Evolutionary conservation across 2,329 filamentous ascomycete genomes (phyloP), one percentile per base, ranked within the genome.

Genomic region (Xylaria sp.): DNA sequence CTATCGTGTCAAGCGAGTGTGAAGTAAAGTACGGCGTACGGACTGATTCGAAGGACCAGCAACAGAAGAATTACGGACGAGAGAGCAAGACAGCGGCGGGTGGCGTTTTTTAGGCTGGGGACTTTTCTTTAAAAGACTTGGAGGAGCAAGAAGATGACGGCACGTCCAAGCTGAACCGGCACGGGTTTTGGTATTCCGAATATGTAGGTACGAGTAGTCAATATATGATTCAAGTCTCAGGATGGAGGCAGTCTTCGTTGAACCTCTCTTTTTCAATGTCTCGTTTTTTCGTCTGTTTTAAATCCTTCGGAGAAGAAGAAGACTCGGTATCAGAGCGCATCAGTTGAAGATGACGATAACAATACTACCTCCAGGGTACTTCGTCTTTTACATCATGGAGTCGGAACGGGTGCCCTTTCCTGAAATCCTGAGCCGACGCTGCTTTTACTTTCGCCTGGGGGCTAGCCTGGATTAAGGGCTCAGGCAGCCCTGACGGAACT

Each of bases 1-100:
- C 55, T 58, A 30, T 34, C 19, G 58, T 60, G 59, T 64, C 61
- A 59, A 58, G 63, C 62, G 30, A 62, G 60, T 58, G 58, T 49
- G 46, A 30, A 30, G 23, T 30, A 30, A 30, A 30, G 23, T 30
- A 30, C 23, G 23, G 23, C 23, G 23, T 30, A 30, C 23, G 23
- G 23, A 52, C 59, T 44, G 51, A 18, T 55, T 48, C 54, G 54
- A 47, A 56, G 44, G 46, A 13, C 50, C 8, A 9, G 55, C 57
- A 57, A 58, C 58, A 58, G 49, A 30, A 30, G 23, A 42, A 48
- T 18, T 46, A 42, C 37, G 11, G 37, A 9, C 11, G 18, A 18
- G 54, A 48, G 53, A 30, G 46, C 46, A 47, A 39, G 46, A 35
- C 23, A 30, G 23, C 23, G 34, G 23, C 18, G 44, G 30, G 46